Percentiles rank a stretch among this genome's conserved stretches.
Evolutionary conservation across 495 filamentous ascomycete genomes (phyloP).

Genomic region (Beverwykella pulmonaria): DNA sequence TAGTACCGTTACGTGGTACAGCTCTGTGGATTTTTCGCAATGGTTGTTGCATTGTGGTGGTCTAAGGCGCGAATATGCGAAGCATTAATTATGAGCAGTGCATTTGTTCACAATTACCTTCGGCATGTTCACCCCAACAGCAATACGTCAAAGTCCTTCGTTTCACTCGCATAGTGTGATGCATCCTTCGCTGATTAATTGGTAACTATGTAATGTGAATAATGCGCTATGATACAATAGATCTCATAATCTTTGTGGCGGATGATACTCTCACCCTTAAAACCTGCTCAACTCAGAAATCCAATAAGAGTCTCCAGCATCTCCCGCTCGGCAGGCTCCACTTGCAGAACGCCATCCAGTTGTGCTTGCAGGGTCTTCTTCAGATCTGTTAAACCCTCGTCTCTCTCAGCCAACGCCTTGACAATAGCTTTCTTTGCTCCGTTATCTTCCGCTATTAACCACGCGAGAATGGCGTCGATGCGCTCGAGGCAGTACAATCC

Average conservation of each 20-base stretch:
- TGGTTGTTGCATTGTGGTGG: no score
- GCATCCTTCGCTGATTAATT: no score
- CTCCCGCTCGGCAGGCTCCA: conserved; percentile 57
- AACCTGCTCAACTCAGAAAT: conserved; percentile 25
- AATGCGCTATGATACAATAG: background rate
- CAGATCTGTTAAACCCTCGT: conserved; percentile 65
- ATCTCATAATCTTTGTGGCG: background rate
- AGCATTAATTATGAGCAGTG: no score
- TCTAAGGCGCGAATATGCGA: no score
- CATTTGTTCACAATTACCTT: no score
- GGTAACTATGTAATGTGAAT: background rate
- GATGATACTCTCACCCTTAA: background rate
- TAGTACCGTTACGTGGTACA: no score
- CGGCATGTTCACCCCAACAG: no score
- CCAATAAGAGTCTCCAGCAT: conserved; percentile 68
- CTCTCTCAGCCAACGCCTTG: conserved; percentile 65
- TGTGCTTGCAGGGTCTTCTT: conserved; percentile 71
- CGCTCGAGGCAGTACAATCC: conserved; percentile 86
- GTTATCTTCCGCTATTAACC: conserved; percentile 89
- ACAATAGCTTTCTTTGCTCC: conserved; percentile 71
- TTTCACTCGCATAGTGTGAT: no score
- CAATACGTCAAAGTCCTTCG: no score
- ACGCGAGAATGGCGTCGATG: conserved; percentile 85
- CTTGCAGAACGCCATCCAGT: conserved; percentile 63
- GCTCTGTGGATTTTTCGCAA: no score